A percentile compares a stretch with the other conserved stretches of the same genome.
phyloP scores from a whole-genome alignment of 2,329 filamentous ascomycete species.

The Fusarium nelsonii region DNA sequence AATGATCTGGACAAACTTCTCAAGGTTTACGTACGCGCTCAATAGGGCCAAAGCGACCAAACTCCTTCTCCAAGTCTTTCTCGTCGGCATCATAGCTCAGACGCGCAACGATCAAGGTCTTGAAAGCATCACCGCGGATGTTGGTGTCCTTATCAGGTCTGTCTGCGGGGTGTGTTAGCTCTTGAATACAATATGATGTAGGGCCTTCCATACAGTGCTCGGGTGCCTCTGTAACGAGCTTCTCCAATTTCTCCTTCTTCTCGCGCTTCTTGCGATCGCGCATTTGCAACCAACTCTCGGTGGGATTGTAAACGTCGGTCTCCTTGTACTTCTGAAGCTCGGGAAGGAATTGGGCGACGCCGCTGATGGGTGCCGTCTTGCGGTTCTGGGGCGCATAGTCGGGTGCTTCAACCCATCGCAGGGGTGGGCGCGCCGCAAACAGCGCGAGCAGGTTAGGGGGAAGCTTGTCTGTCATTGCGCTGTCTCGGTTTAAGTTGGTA shows the following conservation, averaged over 20 bases:
- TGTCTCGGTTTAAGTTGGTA: constrained; percentile 25
- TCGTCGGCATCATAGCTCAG: constrained; percentile 91
- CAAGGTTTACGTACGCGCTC: constrained; percentile 75
- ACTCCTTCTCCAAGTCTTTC: constrained; percentile 91
- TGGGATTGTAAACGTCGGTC: constrained; percentile 80
- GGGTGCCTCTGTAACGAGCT: constrained; percentile 72
- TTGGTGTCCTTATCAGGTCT: constrained; percentile 88
- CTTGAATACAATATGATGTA: background rate
- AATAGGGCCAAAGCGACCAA: constrained; percentile 92
- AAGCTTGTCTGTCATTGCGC: constrained; percentile 92
- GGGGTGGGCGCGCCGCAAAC: constrained; percentile 91
- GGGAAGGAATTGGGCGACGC: constrained; percentile 80
- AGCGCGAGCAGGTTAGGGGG: constrained; percentile 92
- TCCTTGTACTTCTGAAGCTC: constrained; percentile 82
- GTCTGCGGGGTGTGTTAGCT: constrained; percentile 63
- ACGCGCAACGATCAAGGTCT: constrained; percentile 91
- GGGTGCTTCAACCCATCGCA: constrained; percentile 87
- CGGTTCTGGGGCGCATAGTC: constrained; percentile 88
- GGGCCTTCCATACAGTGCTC: constrained; percentile 66
- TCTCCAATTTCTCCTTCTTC: constrained; percentile 77
- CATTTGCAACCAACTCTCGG: constrained; percentile 92
- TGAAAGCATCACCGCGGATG: constrained; percentile 92
- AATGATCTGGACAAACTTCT: constrained; percentile 1
- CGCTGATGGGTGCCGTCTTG: constrained; percentile 77
- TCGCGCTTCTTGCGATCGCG: constrained; percentile 87